Evolutionary conservation across 2,329 filamentous ascomycete species (phyloP).

Genomic region (Pseudocercospora eumusae): DNA sequence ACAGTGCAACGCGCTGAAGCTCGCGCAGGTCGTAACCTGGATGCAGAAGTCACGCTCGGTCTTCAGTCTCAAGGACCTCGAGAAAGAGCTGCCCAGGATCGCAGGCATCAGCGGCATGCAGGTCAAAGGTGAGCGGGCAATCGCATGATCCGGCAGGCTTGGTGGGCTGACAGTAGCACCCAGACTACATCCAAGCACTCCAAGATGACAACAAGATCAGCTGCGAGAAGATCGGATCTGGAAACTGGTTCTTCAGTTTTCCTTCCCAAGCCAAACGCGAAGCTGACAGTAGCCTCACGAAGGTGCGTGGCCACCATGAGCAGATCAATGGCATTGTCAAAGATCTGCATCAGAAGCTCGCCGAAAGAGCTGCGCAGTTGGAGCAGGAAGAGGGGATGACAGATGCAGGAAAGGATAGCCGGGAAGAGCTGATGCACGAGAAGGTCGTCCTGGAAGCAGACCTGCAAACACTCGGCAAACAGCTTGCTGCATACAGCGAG

Average conservation of each 20-base stretch:
- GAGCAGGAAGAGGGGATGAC: constrained; percentile 44
- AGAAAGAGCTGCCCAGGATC: constrained; percentile 62
- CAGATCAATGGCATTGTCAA: constrained; percentile 40
- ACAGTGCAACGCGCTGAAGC: constrained; percentile 59
- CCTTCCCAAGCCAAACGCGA: constrained; percentile 57
- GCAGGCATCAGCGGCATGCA: constrained; percentile 67
- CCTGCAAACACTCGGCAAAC: constrained; percentile 42
- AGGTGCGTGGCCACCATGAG: constrained; percentile 42
- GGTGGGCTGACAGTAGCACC: not conserved
- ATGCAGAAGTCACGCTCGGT: constrained; percentile 62
- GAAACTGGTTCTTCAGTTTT: constrained; percentile 74
- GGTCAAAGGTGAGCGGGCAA: constrained; percentile 35
- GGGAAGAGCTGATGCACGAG: constrained; percentile 43
- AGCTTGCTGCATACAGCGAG: constrained; percentile 50
- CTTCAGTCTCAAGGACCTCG: constrained; percentile 67
- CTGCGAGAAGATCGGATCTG: constrained; percentile 69
- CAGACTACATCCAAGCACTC: constrained; percentile 64
- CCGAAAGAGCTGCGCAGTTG: constrained; percentile 43
- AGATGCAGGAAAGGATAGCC: constrained; percentile 36
- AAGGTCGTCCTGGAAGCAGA: constrained; percentile 43
- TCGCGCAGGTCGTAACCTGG: constrained; percentile 59
- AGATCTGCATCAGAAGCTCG: constrained; percentile 47
- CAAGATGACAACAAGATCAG: constrained; percentile 62
- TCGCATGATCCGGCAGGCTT: not conserved
- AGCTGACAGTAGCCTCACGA: constrained; percentile 44